These are phyloP conservation scores for Phaeomoniella chlamydospora DNA, from an alignment of 2,329 filamentous ascomycete species.

Conservation along the genomic window DNA sequence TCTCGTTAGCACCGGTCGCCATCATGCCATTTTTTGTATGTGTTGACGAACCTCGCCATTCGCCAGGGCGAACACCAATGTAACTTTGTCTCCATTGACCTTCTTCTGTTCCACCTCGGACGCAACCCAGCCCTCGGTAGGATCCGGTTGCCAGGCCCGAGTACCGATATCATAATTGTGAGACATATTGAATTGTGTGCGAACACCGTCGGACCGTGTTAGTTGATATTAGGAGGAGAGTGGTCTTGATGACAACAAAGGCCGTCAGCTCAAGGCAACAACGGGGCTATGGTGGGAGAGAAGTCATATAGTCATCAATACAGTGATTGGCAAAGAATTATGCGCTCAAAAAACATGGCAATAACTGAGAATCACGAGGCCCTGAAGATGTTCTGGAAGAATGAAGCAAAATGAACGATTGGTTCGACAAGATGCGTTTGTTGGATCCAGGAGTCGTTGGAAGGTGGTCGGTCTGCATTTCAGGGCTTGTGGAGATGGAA, in stretches of 20 bases:
- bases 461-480: conserved; percentile 1
- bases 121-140: conserved; percentile 90
- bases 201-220: background rate
- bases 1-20: background rate
- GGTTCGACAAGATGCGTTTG: conserved; percentile 2
- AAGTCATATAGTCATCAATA: background rate
- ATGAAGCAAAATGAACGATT: background rate
- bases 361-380: background rate
- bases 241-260: conserved; percentile 6
- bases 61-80: conserved; percentile 73
- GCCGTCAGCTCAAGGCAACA: conserved; percentile 5
- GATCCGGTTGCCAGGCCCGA: conserved; percentile 94
- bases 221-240: conserved; percentile 2
- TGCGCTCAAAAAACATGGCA: conserved; percentile 7
- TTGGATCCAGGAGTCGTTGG: background rate
- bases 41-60: conserved; percentile 89
- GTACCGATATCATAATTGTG: conserved; percentile 93
- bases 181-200: conserved; percentile 48
- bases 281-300: conserved; percentile 9
- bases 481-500: background rate
- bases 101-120: conserved; percentile 84
- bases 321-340: conserved; percentile 1
- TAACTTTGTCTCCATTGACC: conserved; percentile 72
- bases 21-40: too few species aligned
- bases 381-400: background rate